phyloP scores from a whole-genome alignment of 768 basidiomycete species.

The Amanita thiersii region DNA sequence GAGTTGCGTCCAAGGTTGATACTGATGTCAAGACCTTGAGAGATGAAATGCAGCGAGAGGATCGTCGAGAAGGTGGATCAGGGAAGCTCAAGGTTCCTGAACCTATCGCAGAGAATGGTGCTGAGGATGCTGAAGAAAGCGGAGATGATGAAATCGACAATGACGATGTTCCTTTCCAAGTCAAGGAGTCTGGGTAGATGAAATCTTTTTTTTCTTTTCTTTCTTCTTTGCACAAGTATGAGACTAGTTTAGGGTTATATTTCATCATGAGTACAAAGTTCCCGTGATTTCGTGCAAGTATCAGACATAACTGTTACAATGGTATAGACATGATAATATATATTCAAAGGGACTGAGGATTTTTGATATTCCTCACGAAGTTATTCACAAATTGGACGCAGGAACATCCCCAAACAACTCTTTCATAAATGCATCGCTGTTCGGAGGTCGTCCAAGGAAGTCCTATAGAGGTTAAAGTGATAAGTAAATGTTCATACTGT shows the following conservation, averaged over 20 bases:
- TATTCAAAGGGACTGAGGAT: too few species aligned
- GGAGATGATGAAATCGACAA: slow-evolving; percentile 23
- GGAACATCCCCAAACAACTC: slow-evolving; percentile 48
- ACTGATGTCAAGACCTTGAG: slow-evolving; percentile 78
- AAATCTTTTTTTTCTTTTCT: background rate
- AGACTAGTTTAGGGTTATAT: too few species aligned
- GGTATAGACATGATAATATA: background rate
- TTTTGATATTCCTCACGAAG: too few species aligned
- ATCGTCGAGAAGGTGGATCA: slow-evolving; percentile 30
- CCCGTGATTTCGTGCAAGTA: slow-evolving; percentile 1
- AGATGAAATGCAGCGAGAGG: slow-evolving; percentile 64
- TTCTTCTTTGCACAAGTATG: too few species aligned
- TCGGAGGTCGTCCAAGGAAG: slow-evolving; percentile 71
- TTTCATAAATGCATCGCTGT: slow-evolving; percentile 66
- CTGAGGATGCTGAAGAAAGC: slow-evolving; percentile 22
- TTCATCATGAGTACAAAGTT: too few species aligned
- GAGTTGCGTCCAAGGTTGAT: slow-evolving; percentile 80
- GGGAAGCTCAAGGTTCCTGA: slow-evolving; percentile 21
- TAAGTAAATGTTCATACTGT: background rate
- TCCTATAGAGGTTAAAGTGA: slow-evolving; percentile 35
- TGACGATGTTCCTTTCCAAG: slow-evolving; percentile 20
- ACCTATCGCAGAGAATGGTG: slow-evolving; percentile 14
- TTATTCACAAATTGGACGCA: slow-evolving; percentile 24
- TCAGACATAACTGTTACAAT: background rate
- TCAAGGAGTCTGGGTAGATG: slow-evolving; percentile 26